These are phyloP conservation scores for Calonectria leucothoes DNA, from an alignment of 2,329 filamentous ascomycete species.

Conservation along the genomic window DNA sequence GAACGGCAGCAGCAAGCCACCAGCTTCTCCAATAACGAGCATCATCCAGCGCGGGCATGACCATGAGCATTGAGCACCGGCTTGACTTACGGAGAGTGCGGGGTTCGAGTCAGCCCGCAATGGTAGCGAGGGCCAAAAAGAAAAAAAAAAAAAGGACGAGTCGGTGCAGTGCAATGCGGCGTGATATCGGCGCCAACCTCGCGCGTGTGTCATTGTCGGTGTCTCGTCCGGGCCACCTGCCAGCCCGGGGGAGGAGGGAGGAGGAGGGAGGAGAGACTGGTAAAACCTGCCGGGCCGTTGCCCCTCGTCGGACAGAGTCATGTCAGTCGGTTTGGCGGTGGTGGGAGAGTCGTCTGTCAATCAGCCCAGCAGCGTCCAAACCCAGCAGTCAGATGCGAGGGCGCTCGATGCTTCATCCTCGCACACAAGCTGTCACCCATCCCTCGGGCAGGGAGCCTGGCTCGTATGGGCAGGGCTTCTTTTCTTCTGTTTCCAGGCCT, in stretches of 20 bases:
- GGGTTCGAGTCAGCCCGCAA: conserved; percentile 2
- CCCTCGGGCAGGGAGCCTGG: neutral
- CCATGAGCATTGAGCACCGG: neutral
- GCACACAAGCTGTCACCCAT: neutral
- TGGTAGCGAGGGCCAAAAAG: neutral
- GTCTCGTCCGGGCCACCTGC: neutral
- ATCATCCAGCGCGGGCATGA: neutral
- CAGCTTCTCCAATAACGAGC: neutral
- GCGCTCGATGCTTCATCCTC: conserved; percentile 1
- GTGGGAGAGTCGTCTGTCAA: conserved; percentile 22
- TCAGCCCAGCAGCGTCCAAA: conserved; percentile 14
- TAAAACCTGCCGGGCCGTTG: neutral
- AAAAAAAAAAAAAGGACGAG: neutral
- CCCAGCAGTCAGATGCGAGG: neutral
- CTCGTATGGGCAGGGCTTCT: conserved; percentile 15
- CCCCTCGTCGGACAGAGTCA: neutral
- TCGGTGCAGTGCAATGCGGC: neutral
- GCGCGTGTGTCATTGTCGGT: neutral
- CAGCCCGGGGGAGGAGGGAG: neutral
- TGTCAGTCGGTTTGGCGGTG: conserved; percentile 18
- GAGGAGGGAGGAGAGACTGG: conserved; percentile 2
- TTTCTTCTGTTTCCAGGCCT: conserved; percentile 12
- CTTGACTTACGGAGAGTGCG: neutral
- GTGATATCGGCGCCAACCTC: conserved; percentile 7
- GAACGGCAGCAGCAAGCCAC: conserved; percentile 7